phyloP scores from a whole-genome alignment of 2,329 filamentous ascomycete genomes.

The Ophiostoma sp. region DNA sequence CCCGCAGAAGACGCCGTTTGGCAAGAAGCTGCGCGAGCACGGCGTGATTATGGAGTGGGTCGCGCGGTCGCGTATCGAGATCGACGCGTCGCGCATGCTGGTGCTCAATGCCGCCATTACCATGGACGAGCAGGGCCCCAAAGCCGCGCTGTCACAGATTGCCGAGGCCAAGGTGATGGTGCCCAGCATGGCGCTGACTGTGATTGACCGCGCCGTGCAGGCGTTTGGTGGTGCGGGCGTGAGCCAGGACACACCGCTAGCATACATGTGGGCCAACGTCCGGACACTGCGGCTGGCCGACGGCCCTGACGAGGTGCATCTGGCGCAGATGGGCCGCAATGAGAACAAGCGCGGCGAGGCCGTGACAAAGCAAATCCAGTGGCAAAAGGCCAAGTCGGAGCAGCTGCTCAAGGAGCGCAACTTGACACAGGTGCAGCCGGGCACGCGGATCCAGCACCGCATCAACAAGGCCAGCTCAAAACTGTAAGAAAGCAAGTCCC shows the following conservation, averaged over 20 bases:
- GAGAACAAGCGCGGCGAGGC: constrained; percentile 66
- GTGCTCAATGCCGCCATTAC: constrained; percentile 93
- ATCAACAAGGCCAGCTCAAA: constrained; percentile 35
- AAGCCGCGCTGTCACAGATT: constrained; percentile 86
- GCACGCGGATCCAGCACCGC: constrained; percentile 43
- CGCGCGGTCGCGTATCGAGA: constrained; percentile 84
- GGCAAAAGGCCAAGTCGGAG: constrained; percentile 60
- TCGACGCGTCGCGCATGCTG: constrained; percentile 81
- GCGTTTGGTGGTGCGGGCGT: constrained; percentile 87
- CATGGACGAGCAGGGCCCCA: constrained; percentile 85
- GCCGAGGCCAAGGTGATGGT: constrained; percentile 92
- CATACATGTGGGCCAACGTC: constrained; percentile 73
- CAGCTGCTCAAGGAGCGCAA: constrained; percentile 59
- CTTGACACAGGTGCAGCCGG: constrained; percentile 44
- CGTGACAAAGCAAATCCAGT: constrained; percentile 55
- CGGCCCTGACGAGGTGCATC: constrained; percentile 92
- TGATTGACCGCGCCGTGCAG: constrained; percentile 94
- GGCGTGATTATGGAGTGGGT: constrained; percentile 95
- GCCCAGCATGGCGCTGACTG: constrained; percentile 71
- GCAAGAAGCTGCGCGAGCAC: constrained; percentile 78
- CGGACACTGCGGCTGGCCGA: constrained; percentile 82
- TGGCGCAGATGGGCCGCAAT: constrained; percentile 72
- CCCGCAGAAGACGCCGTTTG: constrained; percentile 82
- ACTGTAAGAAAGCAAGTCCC: constrained; percentile 34
- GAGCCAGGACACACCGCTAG: constrained; percentile 88